Evolutionary conservation across 1,284 basidiomycete genomes (phyloP), one percentile per base, ranked within the genome.

Genomic region (Ustilago nuda): DNA sequence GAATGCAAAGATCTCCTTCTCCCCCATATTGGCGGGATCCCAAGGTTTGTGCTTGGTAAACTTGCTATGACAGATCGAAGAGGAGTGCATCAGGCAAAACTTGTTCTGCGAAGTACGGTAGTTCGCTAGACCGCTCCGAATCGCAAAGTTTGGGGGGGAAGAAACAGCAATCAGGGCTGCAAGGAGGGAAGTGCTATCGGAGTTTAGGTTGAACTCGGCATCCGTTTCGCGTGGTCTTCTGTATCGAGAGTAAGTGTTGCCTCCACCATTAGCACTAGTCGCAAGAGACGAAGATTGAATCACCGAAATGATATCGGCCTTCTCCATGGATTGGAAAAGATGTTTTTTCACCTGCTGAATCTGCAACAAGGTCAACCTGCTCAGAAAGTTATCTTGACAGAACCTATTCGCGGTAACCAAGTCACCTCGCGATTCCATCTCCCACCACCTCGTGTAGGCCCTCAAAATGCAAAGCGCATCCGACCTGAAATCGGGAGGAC

Each of bases 101-200:
- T 93, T 95, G 83, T 98, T 95, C 79, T 91, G 90, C 17, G 90
- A 89, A 3, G 95, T 98, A 27, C 94, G 89, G 79, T 92, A 92
- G 1, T 88, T 89, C 84, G 89, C 92, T 56, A 92, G 91, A 7
- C 90, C 90, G n/a, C 90, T 91, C 41, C 92, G 89, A 61, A 98
- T 90, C 2, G 93, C 95, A 87, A 95, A 97, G 86, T 97, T 96
- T n/a, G 95, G 95, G 77, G 95, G 94, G 0, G 90, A 91, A 0
- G 94, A 93, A 60, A 94, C 90, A 3, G 94, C 91, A 78, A 98
- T 92, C 60, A 98, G 88, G 2, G 92, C 94, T 12, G 93, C 91
- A 19, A 97, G 88, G n/a, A 98, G 86, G 15, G 95, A 92, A 7
- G 91, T 86, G 46, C 91, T 93, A 60, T 92, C 88, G 37, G 90